phyloP scores from a whole-genome alignment of 768 basidiomycete genomes.

The Lactifluus pinguis region DNA sequence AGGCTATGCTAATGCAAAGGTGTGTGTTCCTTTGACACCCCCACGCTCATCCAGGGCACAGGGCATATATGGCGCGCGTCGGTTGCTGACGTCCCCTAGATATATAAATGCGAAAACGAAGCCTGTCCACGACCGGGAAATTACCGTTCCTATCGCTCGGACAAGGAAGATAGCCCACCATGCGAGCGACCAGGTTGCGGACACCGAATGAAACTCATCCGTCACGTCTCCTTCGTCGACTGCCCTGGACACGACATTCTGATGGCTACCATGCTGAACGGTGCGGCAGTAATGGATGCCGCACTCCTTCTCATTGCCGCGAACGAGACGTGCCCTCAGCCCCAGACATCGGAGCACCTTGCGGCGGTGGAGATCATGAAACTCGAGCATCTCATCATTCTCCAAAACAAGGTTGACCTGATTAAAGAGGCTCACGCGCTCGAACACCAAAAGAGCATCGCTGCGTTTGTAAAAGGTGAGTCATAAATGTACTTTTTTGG shows the following conservation, averaged over 20 bases:
- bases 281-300: constrained; percentile 99
- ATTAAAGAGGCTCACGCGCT: constrained; percentile 92
- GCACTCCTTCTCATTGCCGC: constrained; percentile 92
- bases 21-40: constrained; percentile 30
- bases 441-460: constrained; percentile 94
- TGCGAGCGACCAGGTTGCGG: constrained; percentile 93
- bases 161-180: constrained; percentile 88
- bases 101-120: constrained; percentile 95
- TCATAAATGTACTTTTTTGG: not conserved
- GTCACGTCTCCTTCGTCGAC: constrained; percentile 98
- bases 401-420: constrained; percentile 98
- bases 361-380: constrained; percentile 99
- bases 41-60: not conserved
- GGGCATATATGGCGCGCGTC: not conserved
- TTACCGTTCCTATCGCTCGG: constrained; percentile 87
- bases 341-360: constrained; percentile 96
- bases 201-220: constrained; percentile 80
- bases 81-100: constrained; percentile 37
- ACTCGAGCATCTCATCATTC: constrained; percentile 91
- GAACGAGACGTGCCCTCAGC: constrained; percentile 98
- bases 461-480: constrained; percentile 88
- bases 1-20: constrained; percentile 98
- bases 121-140: constrained; percentile 90
- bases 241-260: constrained; percentile 98
- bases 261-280: constrained; percentile 99